These are phyloP conservation scores for Agaricus bisporus DNA, from an alignment of 768 basidiomycete species.

Conservation along the genomic window DNA sequence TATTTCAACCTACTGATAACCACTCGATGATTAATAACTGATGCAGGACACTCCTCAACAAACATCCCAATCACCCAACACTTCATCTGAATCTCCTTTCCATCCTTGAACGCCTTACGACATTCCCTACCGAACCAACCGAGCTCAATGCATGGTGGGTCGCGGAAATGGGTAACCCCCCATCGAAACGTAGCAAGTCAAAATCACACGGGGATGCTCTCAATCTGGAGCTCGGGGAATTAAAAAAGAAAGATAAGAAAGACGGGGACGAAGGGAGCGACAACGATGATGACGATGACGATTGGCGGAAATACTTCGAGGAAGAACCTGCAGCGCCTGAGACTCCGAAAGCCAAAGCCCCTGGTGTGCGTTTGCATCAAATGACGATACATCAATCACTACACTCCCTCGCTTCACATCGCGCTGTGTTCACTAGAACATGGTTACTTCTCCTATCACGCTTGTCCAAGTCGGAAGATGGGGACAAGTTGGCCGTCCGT, in stretches of 20 bases:
- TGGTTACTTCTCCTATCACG: conserved; percentile 72
- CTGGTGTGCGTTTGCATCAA: conserved; percentile 47
- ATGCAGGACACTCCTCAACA: conserved; percentile 26
- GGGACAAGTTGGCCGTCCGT: conserved; percentile 40
- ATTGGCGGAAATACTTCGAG: conserved; percentile 86
- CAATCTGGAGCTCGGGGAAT: conserved; percentile 29
- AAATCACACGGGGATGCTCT: conserved; percentile 29
- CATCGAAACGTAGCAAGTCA: conserved; percentile 40
- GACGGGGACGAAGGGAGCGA: conserved; percentile 55
- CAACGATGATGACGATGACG: conserved; percentile 35
- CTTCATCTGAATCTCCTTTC: conserved; percentile 46
- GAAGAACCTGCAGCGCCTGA: conserved; percentile 38
- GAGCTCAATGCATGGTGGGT: conserved; percentile 83
- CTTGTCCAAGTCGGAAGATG: conserved; percentile 34
- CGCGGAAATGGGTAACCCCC: conserved; percentile 53
- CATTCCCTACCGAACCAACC: conserved; percentile 63
- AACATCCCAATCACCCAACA: conserved; percentile 26
- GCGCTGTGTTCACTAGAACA: conserved; percentile 72
- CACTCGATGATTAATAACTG: background rate
- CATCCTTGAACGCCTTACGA: conserved; percentile 59
- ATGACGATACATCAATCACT: conserved; percentile 73
- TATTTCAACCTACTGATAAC: background rate
- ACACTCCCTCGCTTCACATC: conserved; percentile 71
- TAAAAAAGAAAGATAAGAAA: conserved; percentile 26
- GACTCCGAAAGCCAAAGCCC: conserved; percentile 27